phyloP scores from a whole-genome alignment of 148 eudicot species.

The Silene latifolia region DNA sequence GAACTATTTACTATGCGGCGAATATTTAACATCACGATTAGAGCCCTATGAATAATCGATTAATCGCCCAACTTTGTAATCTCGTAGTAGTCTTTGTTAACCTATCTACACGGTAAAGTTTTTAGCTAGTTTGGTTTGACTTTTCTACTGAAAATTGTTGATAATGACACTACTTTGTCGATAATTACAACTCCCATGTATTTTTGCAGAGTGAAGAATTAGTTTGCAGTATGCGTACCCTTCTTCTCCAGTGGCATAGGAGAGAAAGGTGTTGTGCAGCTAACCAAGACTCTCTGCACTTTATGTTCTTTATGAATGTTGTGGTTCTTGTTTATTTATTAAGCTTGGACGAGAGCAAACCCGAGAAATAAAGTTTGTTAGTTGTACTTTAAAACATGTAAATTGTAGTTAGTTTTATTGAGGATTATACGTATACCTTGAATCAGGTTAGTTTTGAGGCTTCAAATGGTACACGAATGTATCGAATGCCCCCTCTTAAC shows the following conservation, averaged over 20 bases:
- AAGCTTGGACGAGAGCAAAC: too few species aligned
- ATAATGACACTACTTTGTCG: too few species aligned
- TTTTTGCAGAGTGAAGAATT: constrained; percentile 69
- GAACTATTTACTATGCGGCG: too few species aligned
- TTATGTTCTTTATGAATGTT: constrained; percentile 26
- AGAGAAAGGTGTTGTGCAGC: constrained; percentile 54
- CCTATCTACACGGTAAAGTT: too few species aligned
- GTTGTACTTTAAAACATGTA: constrained; percentile 49
- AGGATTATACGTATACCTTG: constrained; percentile 30
- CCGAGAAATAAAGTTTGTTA: constrained; percentile 34
- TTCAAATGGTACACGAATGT: constrained; percentile 29
- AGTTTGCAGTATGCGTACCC: constrained; percentile 38
- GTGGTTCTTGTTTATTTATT: constrained; percentile 30
- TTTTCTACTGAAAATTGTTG: too few species aligned
- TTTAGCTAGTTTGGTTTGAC: too few species aligned
- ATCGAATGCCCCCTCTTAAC: constrained; percentile 25
- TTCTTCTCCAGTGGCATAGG: constrained; percentile 30
- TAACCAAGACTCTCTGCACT: constrained; percentile 46
- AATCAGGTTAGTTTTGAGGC: constrained; percentile 41
- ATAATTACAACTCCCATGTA: not conserved
- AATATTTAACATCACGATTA: too few species aligned
- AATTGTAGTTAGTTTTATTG: constrained; percentile 39
- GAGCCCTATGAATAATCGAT: too few species aligned
- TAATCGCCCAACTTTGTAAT: too few species aligned
- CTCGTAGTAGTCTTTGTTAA: too few species aligned